Evolutionary conservation across 371 early-diverging fungal genomes (phyloP).

Genomic region (Synchytrium microbalum): DNA sequence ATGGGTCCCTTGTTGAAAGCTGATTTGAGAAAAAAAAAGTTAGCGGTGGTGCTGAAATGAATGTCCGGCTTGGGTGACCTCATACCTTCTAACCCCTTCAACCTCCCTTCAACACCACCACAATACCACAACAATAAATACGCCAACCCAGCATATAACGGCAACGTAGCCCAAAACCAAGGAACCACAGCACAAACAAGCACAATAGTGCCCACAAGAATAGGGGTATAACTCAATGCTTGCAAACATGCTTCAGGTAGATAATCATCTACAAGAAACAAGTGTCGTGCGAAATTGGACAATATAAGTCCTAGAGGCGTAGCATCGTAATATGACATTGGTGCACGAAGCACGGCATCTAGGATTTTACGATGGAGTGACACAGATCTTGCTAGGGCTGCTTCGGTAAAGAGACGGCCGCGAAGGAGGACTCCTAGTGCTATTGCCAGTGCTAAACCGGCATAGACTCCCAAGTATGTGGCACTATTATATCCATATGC

Average conservation of each 20-base stretch:
- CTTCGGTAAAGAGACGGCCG: slow-evolving; percentile 34
- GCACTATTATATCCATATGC: not conserved
- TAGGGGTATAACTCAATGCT: slow-evolving; percentile 47
- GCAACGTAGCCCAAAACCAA: slow-evolving; percentile 44
- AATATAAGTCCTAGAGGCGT: slow-evolving; percentile 85
- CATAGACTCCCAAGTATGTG: slow-evolving; percentile 38
- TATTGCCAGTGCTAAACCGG: slow-evolving; percentile 31
- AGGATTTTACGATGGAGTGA: slow-evolving; percentile 38
- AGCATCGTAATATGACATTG: slow-evolving; percentile 86
- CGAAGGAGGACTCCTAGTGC: slow-evolving; percentile 39
- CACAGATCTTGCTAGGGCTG: slow-evolving; percentile 32
- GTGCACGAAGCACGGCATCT: slow-evolving; percentile 52
- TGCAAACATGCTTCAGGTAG: slow-evolving; percentile 42
- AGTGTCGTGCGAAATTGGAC: slow-evolving; percentile 82
- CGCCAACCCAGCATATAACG: slow-evolving; percentile 28
- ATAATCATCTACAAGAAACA: slow-evolving; percentile 71
- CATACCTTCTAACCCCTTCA: slow-evolving; percentile 46
- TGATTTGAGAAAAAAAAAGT: slow-evolving; percentile 17
- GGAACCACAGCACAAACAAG: slow-evolving; percentile 49
- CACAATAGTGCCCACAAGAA: slow-evolving; percentile 48
- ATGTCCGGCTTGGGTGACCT: not conserved
- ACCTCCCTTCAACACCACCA: slow-evolving; percentile 36
- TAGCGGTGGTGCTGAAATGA: not conserved
- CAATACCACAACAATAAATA: slow-evolving; percentile 30
- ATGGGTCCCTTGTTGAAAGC: slow-evolving; percentile 57